Percentiles rank a stretch among this genome's conserved stretches.
Conservation (phyloP, 2,329 filamentous ascomycete genomes). For the Fusarium phyllophilum region DNA sequence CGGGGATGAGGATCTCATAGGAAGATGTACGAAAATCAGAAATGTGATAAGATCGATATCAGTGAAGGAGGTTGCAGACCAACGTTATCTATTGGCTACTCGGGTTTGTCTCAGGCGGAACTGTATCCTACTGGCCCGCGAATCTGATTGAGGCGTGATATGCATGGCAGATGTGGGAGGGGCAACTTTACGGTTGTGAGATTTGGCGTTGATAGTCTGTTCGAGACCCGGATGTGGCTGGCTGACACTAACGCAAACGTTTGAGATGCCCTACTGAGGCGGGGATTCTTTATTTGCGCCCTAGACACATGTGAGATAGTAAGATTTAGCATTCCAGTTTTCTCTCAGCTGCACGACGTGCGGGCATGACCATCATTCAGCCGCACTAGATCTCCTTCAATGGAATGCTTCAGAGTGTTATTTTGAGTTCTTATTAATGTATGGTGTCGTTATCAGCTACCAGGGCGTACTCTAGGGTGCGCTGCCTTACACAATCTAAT, state of each 20-base stretch:
- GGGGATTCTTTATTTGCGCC: neutral
- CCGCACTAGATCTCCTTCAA: neutral
- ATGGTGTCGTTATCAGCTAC: neutral
- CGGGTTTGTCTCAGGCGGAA: rapidly evolving
- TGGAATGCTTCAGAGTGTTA: neutral
- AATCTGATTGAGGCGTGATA: neutral
- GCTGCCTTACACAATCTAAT: too few species aligned
- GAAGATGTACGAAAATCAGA: neutral
- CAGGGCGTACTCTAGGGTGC: too few species aligned
- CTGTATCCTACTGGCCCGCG: neutral
- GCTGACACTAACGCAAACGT: neutral
- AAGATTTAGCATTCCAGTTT: neutral
- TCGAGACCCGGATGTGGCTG: neutral
- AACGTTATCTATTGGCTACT: neutral
- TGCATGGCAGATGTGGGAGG: neutral
- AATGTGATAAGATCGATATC: neutral
- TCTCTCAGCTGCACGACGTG: too few species aligned
- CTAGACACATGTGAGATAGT: neutral
- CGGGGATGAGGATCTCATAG: neutral
- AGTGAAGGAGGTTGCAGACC: neutral
- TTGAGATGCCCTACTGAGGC: neutral
- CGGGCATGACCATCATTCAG: neutral
- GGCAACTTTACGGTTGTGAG: neutral
- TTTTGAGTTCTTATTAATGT: too few species aligned
- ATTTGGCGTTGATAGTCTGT: neutral